phyloP scores from a whole-genome alignment of 2,329 filamentous ascomycete genomes.

The Raffaelea deltoideospora region DNA sequence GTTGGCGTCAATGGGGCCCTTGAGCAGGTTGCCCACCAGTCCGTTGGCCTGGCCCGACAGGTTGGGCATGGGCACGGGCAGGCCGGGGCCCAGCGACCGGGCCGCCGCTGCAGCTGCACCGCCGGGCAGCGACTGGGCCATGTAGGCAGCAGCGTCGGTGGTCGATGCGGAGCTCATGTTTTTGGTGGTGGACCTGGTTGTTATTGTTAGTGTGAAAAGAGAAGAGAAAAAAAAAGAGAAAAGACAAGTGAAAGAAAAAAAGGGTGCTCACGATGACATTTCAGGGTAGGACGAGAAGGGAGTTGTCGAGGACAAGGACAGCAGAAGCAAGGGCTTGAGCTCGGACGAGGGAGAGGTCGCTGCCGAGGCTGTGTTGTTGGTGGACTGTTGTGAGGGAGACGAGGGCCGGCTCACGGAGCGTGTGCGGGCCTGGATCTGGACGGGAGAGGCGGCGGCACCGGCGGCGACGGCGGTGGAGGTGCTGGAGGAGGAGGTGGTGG shows the following conservation, averaged over 20 bases:
- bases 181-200: constrained; percentile 5
- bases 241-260: background rate
- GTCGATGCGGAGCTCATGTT: constrained; percentile 6
- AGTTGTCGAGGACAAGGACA: background rate
- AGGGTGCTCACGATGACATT: constrained; percentile 9
- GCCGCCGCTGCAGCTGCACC: constrained; percentile 3
- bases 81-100: constrained; percentile 7
- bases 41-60: constrained; percentile 21
- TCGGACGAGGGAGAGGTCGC: background rate
- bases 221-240: background rate
- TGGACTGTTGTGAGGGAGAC: no score
- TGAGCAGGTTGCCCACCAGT: constrained; percentile 31
- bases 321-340: constrained; percentile 1
- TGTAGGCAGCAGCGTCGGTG: constrained; percentile 5
- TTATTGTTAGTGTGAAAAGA: no score
- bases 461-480: background rate
- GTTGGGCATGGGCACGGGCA: constrained; percentile 17
- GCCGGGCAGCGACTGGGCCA: constrained; percentile 6
- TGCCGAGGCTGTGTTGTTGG: constrained; percentile 1
- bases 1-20: constrained; percentile 39
- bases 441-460: background rate
- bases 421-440: background rate
- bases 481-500: background rate
- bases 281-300: background rate
- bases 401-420: constrained; percentile 2